A percentile compares a stretch with the other conserved stretches of the same genome.
Evolutionary conservation across 805 yeast genomes (phyloP).

Genomic region (Metschnikowia lunata): DNA sequence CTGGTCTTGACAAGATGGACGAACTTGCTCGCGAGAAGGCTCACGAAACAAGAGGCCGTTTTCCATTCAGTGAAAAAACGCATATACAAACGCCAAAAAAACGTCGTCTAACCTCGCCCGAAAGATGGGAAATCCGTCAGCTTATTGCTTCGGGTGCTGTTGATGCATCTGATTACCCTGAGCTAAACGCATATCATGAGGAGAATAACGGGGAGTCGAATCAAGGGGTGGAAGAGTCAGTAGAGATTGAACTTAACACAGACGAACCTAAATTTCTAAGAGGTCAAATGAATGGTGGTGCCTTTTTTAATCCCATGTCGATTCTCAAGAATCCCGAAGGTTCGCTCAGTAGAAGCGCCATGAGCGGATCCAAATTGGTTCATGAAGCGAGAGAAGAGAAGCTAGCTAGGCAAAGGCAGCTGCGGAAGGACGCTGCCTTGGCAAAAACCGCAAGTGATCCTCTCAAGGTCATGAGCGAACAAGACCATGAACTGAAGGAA

Average conservation of each 20-base stretch:
- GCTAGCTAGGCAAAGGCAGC: constrained; percentile 45
- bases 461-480: constrained; percentile 3
- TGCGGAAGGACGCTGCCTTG: constrained; percentile 29
- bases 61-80: constrained; percentile 4
- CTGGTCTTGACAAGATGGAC: constrained; percentile 45
- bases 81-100: constrained; percentile 11
- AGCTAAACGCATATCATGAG: constrained; percentile 28
- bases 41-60: constrained; percentile 13
- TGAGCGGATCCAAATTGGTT: constrained; percentile 66
- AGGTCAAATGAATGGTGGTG: constrained; percentile 44
- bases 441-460: constrained; percentile 11
- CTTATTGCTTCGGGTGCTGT: constrained; percentile 75
- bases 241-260: constrained; percentile 70
- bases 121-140: constrained; percentile 86
- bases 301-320: constrained; percentile 45
- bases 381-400: constrained; percentile 60
- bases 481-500: constrained; percentile 7
- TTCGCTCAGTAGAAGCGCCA: constrained; percentile 69
- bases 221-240: constrained; percentile 38
- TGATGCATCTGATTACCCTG: constrained; percentile 65
- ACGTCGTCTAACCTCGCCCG: constrained; percentile 70
- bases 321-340: constrained; percentile 77
- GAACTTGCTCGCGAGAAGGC: constrained; percentile 14
- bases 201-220: constrained; percentile 20
- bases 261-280: constrained; percentile 69